phyloP scores from a whole-genome alignment of 257 asterid species.

The Lycium barbarum region DNA sequence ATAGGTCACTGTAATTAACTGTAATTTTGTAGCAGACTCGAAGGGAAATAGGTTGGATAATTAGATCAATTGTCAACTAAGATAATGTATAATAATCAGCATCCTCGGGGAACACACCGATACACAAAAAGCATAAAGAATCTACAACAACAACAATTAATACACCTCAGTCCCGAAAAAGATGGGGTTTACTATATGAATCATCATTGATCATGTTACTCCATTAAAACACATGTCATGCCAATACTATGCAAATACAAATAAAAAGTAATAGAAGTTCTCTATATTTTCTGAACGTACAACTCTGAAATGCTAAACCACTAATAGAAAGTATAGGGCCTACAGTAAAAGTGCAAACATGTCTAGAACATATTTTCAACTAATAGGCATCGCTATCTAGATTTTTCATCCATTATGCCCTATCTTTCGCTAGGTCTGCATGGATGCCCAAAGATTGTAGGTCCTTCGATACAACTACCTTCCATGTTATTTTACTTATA shows the following conservation, averaged over 20 bases:
- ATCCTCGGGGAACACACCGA: background rate
- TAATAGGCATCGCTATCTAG: background rate
- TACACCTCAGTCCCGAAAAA: background rate
- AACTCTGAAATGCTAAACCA: background rate
- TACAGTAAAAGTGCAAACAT: background rate
- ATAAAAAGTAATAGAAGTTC: background rate
- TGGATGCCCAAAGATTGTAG: background rate
- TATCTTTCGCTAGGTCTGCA: background rate
- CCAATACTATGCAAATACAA: conserved; percentile 1
- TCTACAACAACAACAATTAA: background rate
- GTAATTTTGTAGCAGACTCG: background rate
- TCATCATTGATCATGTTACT: background rate
- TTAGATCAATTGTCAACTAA: conserved; percentile 7
- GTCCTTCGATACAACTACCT: background rate
- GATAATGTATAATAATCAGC: background rate
- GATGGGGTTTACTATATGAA: background rate
- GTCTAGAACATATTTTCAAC: background rate
- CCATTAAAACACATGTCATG: background rate
- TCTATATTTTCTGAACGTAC: background rate
- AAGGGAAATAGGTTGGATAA: background rate
- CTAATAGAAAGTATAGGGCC: background rate
- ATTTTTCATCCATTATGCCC: background rate
- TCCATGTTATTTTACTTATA: background rate
- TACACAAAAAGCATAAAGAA: conserved; percentile 14
- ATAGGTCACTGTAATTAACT: conserved; percentile 3